Evolutionary conservation across 805 yeast species (phyloP), one percentile per base, ranked within the genome.

Genomic region (Wickerhamiella lipophila): DNA sequence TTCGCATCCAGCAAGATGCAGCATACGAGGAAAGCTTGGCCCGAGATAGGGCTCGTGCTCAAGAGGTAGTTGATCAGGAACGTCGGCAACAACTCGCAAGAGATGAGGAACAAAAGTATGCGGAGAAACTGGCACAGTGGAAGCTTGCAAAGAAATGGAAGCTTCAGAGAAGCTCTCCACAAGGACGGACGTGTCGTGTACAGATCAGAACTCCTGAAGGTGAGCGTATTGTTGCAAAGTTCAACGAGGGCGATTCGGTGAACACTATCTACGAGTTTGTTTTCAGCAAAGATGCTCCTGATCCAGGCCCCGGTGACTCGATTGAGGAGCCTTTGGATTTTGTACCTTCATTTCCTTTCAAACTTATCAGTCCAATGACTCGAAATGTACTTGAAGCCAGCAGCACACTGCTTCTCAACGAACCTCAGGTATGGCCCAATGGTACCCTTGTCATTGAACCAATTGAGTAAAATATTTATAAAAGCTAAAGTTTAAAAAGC

Each of bases 1-100:
- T 85, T 29, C 72, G 83, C 46, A 72, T 73, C 52, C 80, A 81
- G 56, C 96, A 88, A 63, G 92, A 86, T 58, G 66, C 73, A 41
- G 86, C 92, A 18, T 87, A 79, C 64, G 78, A 80, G 58, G 74
- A 74, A 30, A 79, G 94, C 0, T 67, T 88, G 30, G 73, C 74
- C 15, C 70, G 75, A 30, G 97, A 88, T 64, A 72, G 79, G 49
- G 69, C 71, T 47, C 53, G 57, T 1, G 55, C 49, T 8, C 47
- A 48, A 27, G 52, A 29, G 46, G 35, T 69, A 55, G 46, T 59
- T 56, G 18, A 32, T 5, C 38, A 19, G 60, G 49, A 18, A 53
- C 53, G 41, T 53, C 55, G 22, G 54, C 38, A 23, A 52, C 53
- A 52, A 36, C 52, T 49, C 35, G 50, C 42, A 13, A 56, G 58